These are phyloP conservation scores for Aspergillus sclerotiicarbonarius DNA, from an alignment of 495 filamentous ascomycete genomes.

Conservation along the genomic window DNA sequence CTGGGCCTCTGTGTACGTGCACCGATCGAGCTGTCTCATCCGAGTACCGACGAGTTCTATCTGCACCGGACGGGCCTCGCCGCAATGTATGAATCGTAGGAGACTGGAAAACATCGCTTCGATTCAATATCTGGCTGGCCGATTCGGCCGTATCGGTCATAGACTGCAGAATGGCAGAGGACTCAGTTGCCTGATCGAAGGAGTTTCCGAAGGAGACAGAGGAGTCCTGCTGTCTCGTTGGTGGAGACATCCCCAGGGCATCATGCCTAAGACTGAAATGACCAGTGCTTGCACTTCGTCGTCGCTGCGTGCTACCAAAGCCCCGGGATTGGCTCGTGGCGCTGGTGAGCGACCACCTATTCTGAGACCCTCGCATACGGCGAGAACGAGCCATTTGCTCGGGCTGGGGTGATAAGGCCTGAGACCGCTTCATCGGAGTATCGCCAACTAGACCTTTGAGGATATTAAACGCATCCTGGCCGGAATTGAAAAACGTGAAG, in stretches of 20 bases:
- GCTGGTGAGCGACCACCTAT: constrained; percentile 30
- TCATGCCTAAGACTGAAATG: constrained; percentile 41
- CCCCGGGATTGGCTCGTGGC: constrained; percentile 24
- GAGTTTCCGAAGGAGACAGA: constrained; percentile 77
- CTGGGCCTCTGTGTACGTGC: constrained; percentile 13
- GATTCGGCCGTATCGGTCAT: constrained; percentile 73
- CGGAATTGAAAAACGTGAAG: constrained; percentile 90
- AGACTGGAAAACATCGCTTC: constrained; percentile 87
- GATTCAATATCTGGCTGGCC: constrained; percentile 83
- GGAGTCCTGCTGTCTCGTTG: constrained; percentile 60
- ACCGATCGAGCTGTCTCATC: constrained; percentile 42
- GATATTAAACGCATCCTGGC: constrained; percentile 79
- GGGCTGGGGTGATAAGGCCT: constrained; percentile 23
- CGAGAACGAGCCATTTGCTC: constrained; percentile 17
- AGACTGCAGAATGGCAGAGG: constrained; percentile 65
- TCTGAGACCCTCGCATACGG: constrained; percentile 25
- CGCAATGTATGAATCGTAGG: constrained; percentile 62
- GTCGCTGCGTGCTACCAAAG: constrained; percentile 19
- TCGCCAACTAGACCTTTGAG: constrained; percentile 73
- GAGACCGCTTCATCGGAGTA: constrained; percentile 51
- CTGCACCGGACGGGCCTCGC: constrained; percentile 27
- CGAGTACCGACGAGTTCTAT: constrained; percentile 33
- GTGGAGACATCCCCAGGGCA: constrained; percentile 34
- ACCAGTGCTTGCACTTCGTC: constrained; percentile 59
- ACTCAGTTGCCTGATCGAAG: constrained; percentile 64